Percentiles rank a stretch among this genome's conserved stretches.
Conservation (phyloP, 352 stramenopile species). For the Peronospora tabacina region DNA sequence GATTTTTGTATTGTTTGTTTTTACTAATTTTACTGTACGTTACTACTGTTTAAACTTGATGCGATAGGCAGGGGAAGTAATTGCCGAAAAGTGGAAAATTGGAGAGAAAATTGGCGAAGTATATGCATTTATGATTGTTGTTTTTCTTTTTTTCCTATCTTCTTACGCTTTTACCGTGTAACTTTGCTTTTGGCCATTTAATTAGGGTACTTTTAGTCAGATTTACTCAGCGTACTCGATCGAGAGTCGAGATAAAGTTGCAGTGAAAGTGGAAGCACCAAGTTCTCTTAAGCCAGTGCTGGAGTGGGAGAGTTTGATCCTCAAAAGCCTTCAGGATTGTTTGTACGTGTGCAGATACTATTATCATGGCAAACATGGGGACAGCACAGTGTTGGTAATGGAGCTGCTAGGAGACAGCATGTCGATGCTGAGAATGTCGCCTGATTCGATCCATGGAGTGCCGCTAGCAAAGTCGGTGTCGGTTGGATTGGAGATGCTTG, state of each 20-base stretch:
- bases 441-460: constrained; percentile 74
- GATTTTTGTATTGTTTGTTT: constrained; percentile 3
- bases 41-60: no score
- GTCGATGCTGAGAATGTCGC: constrained; percentile 77
- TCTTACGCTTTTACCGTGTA: constrained; percentile 2
- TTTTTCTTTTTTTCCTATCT: constrained; percentile 2
- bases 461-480: constrained; percentile 59
- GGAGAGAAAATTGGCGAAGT: constrained; percentile 86
- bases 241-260: constrained; percentile 64
- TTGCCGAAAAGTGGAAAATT: constrained; percentile 78
- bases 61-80: constrained; percentile 64
- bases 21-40: background rate
- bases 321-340: constrained; percentile 79
- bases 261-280: constrained; percentile 80
- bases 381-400: constrained; percentile 85
- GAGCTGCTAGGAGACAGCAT: constrained; percentile 84
- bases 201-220: constrained; percentile 79
- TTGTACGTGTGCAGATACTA: constrained; percentile 79
- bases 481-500: constrained; percentile 80
- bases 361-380: constrained; percentile 78
- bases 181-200: background rate
- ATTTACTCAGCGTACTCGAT: constrained; percentile 83
- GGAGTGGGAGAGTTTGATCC: constrained; percentile 84
- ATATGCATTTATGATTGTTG: background rate
- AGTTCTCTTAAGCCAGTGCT: constrained; percentile 83